A percentile compares a stretch with the other conserved stretches of the same genome.
Evolutionary conservation across 2,329 filamentous ascomycete genomes (phyloP).

Genomic region (Verticillium isaacii): DNA sequence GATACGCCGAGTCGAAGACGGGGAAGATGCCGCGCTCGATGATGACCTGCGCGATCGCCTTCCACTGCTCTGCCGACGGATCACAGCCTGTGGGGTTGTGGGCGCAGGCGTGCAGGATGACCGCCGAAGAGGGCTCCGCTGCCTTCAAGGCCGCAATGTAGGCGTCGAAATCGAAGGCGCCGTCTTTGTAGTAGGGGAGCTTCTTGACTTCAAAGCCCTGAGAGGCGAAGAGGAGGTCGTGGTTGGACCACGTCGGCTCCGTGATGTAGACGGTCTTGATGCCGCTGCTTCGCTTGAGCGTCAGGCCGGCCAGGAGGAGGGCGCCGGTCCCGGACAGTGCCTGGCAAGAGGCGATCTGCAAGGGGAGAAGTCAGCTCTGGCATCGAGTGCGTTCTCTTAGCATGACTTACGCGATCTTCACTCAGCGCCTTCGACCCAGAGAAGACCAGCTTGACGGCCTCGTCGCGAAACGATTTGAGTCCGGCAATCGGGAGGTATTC

Average conservation of each 20-base stretch:
- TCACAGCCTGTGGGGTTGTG: constrained; percentile 39
- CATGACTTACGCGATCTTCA: constrained; percentile 22
- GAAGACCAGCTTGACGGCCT: constrained; percentile 24
- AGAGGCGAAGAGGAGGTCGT: constrained; percentile 27
- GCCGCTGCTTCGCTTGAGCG: constrained; percentile 20
- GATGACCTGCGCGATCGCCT: constrained; percentile 20
- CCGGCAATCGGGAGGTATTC: constrained; percentile 34
- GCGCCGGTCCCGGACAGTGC: constrained; percentile 36
- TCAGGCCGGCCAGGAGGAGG: constrained; percentile 26
- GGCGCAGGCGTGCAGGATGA: constrained; percentile 35
- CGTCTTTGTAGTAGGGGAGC: constrained; percentile 29
- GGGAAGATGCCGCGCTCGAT: constrained; percentile 19
- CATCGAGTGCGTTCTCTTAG: background rate
- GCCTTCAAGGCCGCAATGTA: constrained; percentile 20
- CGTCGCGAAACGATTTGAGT: constrained; percentile 23
- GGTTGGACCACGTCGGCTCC: constrained; percentile 36
- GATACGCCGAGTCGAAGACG: constrained; percentile 27
- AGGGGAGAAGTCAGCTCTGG: background rate
- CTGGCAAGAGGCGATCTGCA: constrained; percentile 29
- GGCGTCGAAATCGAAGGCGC: constrained; percentile 25
- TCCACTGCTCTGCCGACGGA: constrained; percentile 27
- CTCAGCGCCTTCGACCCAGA: constrained; percentile 17
- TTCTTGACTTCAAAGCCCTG: constrained; percentile 25
- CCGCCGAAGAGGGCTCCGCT: constrained; percentile 18
- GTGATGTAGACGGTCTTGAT: constrained; percentile 29